Evolutionary conservation across 2,329 filamentous ascomycete genomes (phyloP).

Genomic region (Colletotrichum kahawae): DNA sequence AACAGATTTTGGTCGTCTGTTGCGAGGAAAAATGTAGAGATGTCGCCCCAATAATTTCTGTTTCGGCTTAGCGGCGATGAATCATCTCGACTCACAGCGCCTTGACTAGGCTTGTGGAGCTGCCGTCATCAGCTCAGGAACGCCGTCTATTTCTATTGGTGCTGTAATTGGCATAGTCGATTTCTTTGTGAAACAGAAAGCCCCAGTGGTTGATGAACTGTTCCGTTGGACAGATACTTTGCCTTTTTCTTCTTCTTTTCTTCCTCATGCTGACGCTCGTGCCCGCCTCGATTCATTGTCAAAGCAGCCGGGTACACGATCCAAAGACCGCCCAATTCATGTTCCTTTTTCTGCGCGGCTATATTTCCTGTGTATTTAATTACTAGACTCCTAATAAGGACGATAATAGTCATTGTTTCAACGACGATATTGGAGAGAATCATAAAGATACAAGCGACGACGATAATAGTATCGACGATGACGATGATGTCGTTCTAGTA

Average conservation of each 20-base stretch:
- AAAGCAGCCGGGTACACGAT: neutral
- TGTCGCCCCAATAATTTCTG: neutral
- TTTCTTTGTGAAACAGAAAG: neutral
- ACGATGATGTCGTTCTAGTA: no score
- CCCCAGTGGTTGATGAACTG: neutral
- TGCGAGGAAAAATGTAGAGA: neutral
- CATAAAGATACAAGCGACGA: no score
- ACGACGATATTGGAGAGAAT: no score
- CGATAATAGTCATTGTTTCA: no score
- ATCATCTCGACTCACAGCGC: neutral
- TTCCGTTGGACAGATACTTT: neutral
- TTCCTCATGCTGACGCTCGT: neutral
- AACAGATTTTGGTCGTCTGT: neutral
- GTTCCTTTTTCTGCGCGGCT: no score
- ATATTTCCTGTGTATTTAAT: no score
- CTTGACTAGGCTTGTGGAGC: neutral
- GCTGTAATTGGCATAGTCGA: rapidly evolving
- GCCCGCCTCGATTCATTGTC: neutral
- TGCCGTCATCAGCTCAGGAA: neutral
- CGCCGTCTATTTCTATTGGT: neutral
- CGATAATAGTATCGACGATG: no score
- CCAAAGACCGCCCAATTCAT: neutral
- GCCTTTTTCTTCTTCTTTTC: no score
- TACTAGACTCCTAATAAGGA: no score
- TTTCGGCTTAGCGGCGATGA: neutral